These are phyloP conservation scores for Auricularia cornea DNA, from an alignment of 768 basidiomycete genomes.

Conservation along the genomic window DNA sequence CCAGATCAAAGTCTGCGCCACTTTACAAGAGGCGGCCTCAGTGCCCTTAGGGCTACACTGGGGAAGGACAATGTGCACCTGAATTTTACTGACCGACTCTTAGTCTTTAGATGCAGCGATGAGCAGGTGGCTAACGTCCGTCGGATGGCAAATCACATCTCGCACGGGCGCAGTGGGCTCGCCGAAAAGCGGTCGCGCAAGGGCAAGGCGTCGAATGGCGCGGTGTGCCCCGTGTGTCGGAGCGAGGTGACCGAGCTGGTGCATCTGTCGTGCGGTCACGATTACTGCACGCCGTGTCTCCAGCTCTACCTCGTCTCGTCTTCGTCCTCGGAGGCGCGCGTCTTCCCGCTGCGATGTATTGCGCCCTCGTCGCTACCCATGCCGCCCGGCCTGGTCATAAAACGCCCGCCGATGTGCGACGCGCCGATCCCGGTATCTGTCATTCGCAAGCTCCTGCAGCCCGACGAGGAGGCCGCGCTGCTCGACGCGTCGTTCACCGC, in stretches of 20 bases:
- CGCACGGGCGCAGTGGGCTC: neutral
- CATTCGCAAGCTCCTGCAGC: slow-evolving; percentile 43
- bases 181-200: slow-evolving; percentile 7
- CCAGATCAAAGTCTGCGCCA: neutral
- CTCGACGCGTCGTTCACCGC: slow-evolving; percentile 52
- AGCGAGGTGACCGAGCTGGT: slow-evolving; percentile 43
- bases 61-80: slow-evolving; percentile 52
- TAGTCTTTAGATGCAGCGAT: slow-evolving; percentile 52
- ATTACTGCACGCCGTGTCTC: slow-evolving; percentile 60
- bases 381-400: slow-evolving; percentile 28
- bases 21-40: slow-evolving; percentile 30
- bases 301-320: slow-evolving; percentile 49
- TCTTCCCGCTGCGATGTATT: slow-evolving; percentile 65
- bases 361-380: slow-evolving; percentile 24
- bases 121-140: slow-evolving; percentile 32
- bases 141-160: neutral
- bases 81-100: slow-evolving; percentile 33
- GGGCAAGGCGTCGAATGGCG: slow-evolving; percentile 2
- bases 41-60: slow-evolving; percentile 38
- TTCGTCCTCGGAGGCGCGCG: slow-evolving; percentile 36
- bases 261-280: slow-evolving; percentile 54
- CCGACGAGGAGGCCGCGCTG: slow-evolving; percentile 46
- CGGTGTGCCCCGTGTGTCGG: slow-evolving; percentile 63
- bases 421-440: slow-evolving; percentile 43
- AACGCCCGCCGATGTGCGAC: slow-evolving; percentile 32